Evolutionary conservation across 345 rosid genomes (phyloP).

Genomic region (Boechera retrofracta): DNA sequence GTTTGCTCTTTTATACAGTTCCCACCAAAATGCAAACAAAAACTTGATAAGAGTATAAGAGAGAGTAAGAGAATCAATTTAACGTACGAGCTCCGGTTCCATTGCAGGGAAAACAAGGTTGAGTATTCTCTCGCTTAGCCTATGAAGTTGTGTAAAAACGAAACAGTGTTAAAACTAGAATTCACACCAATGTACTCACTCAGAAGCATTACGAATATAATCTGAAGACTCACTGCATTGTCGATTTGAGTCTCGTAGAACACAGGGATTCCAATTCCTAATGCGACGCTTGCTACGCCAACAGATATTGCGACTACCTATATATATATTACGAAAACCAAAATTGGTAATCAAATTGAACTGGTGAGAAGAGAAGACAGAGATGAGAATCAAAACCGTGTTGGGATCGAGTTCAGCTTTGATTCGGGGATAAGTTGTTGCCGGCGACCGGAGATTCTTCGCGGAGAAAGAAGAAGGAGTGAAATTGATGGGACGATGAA

Average conservation of each 20-base stretch:
- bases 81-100: constrained; percentile 95
- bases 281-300: constrained; percentile 78
- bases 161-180: not conserved
- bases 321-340: not conserved
- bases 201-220: too few relatives aligned
- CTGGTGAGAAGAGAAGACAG: not conserved
- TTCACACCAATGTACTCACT: not conserved
- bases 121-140: constrained; percentile 89
- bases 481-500: constrained; percentile 54
- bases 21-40: not conserved
- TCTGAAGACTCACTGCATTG: constrained; percentile 62
- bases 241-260: constrained; percentile 89
- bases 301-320: constrained; percentile 85
- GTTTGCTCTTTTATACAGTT: not conserved
- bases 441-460: constrained; percentile 51
- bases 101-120: constrained; percentile 92
- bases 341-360: not conserved
- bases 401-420: constrained; percentile 85
- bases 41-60: not conserved
- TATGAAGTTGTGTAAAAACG: constrained; percentile 35
- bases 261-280: constrained; percentile 84
- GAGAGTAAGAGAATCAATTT: not conserved
- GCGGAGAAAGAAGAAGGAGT: constrained; percentile 44
- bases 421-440: constrained; percentile 59
- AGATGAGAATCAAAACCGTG: constrained; percentile 57